Evolutionary conservation across 2,329 filamentous ascomycete species (phyloP), one percentile per base, ranked within the genome.

Genomic region (Coniochaeta sp.): DNA sequence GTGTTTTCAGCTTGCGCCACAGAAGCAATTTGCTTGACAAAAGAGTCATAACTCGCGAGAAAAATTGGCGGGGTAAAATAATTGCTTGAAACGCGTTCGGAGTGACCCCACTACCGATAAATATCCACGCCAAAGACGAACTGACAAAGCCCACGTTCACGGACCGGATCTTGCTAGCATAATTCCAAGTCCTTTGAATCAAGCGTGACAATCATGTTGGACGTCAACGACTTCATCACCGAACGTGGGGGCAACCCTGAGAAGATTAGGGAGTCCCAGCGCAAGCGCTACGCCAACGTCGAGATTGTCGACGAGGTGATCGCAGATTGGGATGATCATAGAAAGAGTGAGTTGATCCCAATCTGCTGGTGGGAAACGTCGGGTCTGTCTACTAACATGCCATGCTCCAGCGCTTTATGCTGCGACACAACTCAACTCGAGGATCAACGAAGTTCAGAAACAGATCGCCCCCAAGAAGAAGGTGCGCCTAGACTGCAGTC

Each of bases 391-490:
- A 59, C 34, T 52, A 44, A 59, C 33, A 9, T 28, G 43, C 24
- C 24, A 59, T 66, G 22, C 63, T 57, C 14, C 31, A 69, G 67
- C 65, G 55, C 60, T 62, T 26, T 69, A 69, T 59, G 61, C 65
- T 26, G 66, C 67, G 56, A 91, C 88, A 22, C 91, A 96, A 73
- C 83, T 95, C 67, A 89, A 89, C 66, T 87, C 86, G 68, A 87
- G 90, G 77, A 93, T 96, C 76, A 98, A 98, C 77, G 87, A 84
- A 22, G 83, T 91, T 33, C 90, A 96, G 74, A 96, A 96, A 77
- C 86, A 92, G 73, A 96, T 98, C 71, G 91, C 90, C 19, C 79
- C 84, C 69, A 96, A 93, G 81, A 96, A 96, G 80, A 96, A 96
- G 87, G 87, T 86, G 66, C 62, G 47, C 24, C 47, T 14, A 5